These are phyloP conservation scores for Zygosaccharomyces pseudobailii DNA, from an alignment of 1,139 yeast genomes.

Conservation along the genomic window DNA sequence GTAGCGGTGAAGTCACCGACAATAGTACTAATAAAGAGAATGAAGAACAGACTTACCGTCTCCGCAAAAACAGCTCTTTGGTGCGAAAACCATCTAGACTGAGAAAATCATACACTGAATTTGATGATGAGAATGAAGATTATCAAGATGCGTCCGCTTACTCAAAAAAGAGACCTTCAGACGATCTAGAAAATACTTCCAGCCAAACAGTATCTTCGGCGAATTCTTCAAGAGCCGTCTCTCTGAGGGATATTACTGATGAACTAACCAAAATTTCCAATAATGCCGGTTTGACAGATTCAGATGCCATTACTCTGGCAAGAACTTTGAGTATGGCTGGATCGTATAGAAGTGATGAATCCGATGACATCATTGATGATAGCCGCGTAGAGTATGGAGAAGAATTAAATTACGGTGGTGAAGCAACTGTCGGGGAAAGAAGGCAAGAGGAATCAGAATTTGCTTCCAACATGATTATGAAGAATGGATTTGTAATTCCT, in stretches of 20 bases:
- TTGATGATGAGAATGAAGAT: conserved; percentile 14
- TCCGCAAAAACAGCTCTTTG: conserved; percentile 18
- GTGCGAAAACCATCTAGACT: conserved; percentile 34
- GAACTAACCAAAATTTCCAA: conserved; percentile 64
- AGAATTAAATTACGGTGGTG: neutral
- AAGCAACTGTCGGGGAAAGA: neutral
- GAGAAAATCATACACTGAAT: conserved; percentile 32
- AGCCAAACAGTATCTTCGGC: conserved; percentile 5
- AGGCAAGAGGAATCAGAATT: conserved; percentile 15
- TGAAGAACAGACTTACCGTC: conserved; percentile 7
- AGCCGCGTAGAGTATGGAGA: conserved; percentile 1
- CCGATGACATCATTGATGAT: neutral
- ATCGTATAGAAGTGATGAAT: conserved; percentile 15
- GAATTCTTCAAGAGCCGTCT: conserved; percentile 24
- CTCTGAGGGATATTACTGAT: conserved; percentile 60
- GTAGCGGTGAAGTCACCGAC: neutral
- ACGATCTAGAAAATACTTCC: neutral
- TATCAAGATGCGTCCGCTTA: neutral
- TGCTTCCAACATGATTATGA: conserved; percentile 28
- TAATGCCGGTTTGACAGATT: conserved; percentile 67
- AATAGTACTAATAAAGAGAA: conserved; percentile 5
- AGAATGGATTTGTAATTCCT: conserved; percentile 28
- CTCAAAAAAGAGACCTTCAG: conserved; percentile 1
- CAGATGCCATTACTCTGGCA: conserved; percentile 72
- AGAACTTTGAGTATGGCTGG: conserved; percentile 47